Evolutionary conservation across 257 asterid species (phyloP), one percentile per base, ranked within the genome.

Genomic region (Solanum commersonii): DNA sequence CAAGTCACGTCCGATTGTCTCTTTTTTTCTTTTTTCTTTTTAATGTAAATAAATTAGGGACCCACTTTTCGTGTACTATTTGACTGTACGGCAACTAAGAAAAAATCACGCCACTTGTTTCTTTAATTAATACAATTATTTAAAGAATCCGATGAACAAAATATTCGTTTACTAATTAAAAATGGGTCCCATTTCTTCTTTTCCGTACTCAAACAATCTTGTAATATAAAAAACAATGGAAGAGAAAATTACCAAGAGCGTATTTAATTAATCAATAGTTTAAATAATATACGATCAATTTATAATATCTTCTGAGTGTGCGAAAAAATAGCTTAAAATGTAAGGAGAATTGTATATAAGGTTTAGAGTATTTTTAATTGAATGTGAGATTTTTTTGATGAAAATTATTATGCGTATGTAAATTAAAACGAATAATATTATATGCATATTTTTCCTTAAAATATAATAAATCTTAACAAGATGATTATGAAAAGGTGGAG

Each of bases 11-110:
- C 85, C 89, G 0, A 14, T 84, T 52, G 38, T 38, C 12, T 63
- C 5, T 34, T 27, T 23, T 76, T 10, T 5, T 34, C 22, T 23
- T 76, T 10, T 5, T 8, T 29, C 31, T n/a, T 10, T 8, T 16
- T 31, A 67, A 13, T 8, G 6, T 15, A 63, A 60, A 20, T 25
- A 22, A 60, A 60, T 60, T 60, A 22, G 27, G 3, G 68, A 6
- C 27, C 68, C 13, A 22, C 67, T 59, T 86, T 38, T 77, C 91
- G 88, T 78, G 94, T 89, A 89, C 90, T 88, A 88, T 76, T 87
- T 76, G 89, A 89, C 91, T 90, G 93, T 92, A 91, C 93, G 93
- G 89, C 74, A 22, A 74, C 78, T 84, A 89, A 74, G 90, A 89
- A 90, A 89, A 77, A 46, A 34, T 82, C 70, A 46, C 12, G 86